A percentile compares a stretch with the other conserved stretches of the same genome.
These are phyloP conservation scores for Hysterangium stoloniferum DNA, from an alignment of 768 basidiomycete species.

Conservation along the genomic window DNA sequence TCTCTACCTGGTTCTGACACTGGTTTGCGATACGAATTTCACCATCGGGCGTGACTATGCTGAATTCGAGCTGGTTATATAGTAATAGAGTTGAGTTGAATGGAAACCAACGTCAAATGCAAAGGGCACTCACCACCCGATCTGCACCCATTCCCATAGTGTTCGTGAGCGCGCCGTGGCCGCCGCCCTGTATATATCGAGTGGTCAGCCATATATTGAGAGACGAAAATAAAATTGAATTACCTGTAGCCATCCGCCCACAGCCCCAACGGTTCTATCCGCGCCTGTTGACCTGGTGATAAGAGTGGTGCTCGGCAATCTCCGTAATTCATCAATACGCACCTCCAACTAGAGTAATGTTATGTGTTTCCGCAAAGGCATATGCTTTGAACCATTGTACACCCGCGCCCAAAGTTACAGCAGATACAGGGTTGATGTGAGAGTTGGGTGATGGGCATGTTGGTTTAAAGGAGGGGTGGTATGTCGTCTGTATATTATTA, in stretches of 20 bases:
- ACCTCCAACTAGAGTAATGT: conserved; percentile 30
- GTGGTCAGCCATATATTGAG: neutral
- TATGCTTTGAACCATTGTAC: conserved; percentile 25
- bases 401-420: conserved; percentile 18
- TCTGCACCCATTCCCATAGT: conserved; percentile 26
- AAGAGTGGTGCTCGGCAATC: neutral
- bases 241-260: conserved; percentile 30
- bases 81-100: neutral
- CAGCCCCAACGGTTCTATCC: conserved; percentile 28
- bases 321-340: conserved; percentile 9
- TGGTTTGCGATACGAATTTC: conserved; percentile 36
- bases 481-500: conserved; percentile 16
- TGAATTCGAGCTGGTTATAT: conserved; percentile 32
- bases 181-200: conserved; percentile 20
- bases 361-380: conserved; percentile 28
- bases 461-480: conserved; percentile 18
- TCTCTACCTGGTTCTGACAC: conserved; percentile 28
- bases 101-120: neutral
- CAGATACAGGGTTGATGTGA: conserved; percentile 15
- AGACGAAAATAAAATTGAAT: neutral
- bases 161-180: conserved; percentile 24
- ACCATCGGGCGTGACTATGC: conserved; percentile 49
- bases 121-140: conserved; percentile 18
- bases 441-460: conserved; percentile 5
- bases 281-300: neutral